These are phyloP conservation scores for Sporothrix humicola DNA, from an alignment of 2,329 filamentous ascomycete species.

Conservation along the genomic window DNA sequence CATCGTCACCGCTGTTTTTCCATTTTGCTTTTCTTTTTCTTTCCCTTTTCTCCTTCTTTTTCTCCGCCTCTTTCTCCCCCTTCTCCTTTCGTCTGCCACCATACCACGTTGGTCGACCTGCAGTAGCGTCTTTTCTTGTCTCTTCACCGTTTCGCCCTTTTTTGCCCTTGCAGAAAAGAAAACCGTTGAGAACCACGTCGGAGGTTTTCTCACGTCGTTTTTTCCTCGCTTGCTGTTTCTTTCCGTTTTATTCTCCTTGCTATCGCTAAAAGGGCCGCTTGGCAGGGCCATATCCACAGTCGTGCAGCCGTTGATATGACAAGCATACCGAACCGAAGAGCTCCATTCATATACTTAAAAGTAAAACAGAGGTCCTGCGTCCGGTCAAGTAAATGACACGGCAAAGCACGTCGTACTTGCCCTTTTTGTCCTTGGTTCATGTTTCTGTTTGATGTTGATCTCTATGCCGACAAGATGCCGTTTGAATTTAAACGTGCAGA, in stretches of 20 bases:
- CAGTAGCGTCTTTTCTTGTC: neutral
- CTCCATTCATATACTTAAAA: neutral
- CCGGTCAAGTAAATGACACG: constrained; percentile 6
- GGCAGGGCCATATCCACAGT: neutral
- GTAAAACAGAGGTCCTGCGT: constrained; percentile 1
- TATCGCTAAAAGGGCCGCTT: neutral
- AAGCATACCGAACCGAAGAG: too few relatives aligned
- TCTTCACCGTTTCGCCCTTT: too few relatives aligned
- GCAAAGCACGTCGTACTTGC: neutral
- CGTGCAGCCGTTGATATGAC: neutral
- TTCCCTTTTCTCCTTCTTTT: neutral
- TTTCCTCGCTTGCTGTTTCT: neutral
- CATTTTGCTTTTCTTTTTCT: neutral
- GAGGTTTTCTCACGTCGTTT: neutral
- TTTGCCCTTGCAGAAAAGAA: neutral
- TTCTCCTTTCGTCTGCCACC: neutral
- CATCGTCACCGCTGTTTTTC: neutral
- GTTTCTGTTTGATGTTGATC: neutral
- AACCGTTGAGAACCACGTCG: constrained; percentile 9
- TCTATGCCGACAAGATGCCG: neutral
- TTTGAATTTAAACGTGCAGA: neutral
- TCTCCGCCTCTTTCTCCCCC: neutral
- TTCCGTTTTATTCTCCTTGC: neutral
- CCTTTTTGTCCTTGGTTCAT: neutral
- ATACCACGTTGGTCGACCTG: constrained; percentile 4